Percentiles rank a stretch among this genome's conserved stretches.
Conservation (phyloP, 2,329 filamentous ascomycete species). For the Amauroascus niger region DNA sequence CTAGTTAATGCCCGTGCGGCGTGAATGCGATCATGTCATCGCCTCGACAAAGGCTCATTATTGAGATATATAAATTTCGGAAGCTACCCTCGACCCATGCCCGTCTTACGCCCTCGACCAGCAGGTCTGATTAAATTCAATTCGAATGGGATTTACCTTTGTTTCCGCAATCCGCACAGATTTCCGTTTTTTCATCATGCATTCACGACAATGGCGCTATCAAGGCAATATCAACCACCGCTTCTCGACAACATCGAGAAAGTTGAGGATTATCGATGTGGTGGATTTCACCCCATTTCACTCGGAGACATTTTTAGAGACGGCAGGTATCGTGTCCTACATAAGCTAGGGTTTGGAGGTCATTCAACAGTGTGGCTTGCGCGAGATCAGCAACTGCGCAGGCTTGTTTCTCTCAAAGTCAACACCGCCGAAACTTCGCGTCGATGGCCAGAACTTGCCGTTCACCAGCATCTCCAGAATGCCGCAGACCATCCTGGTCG, state of each 20-base stretch:
- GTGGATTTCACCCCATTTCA: conserved; percentile 29
- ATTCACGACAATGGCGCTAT: neutral
- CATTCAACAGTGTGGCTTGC: conserved; percentile 32
- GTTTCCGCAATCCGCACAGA: no score
- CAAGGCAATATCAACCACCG: neutral
- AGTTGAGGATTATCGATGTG: conserved; percentile 18
- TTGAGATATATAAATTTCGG: no score
- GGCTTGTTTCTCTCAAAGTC: conserved; percentile 10
- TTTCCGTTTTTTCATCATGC: neutral
- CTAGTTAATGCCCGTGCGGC: no score
- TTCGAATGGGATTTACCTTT: no score
- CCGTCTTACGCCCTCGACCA: no score
- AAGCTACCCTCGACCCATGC: no score
- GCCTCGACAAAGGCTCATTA: no score
- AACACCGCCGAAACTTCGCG: neutral
- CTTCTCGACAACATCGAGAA: conserved; percentile 2
- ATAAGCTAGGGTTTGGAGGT: conserved; percentile 32
- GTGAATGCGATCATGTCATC: no score
- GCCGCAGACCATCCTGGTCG: neutral
- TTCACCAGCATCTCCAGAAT: neutral
- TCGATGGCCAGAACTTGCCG: neutral
- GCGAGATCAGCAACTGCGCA: conserved; percentile 20
- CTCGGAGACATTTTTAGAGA: conserved; percentile 25
- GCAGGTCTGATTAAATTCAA: neutral
- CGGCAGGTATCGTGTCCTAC: conserved; percentile 29